Conservation (phyloP, 192 early-diverging fungal species). For the Linnemannia schmuckeri region DNA sequence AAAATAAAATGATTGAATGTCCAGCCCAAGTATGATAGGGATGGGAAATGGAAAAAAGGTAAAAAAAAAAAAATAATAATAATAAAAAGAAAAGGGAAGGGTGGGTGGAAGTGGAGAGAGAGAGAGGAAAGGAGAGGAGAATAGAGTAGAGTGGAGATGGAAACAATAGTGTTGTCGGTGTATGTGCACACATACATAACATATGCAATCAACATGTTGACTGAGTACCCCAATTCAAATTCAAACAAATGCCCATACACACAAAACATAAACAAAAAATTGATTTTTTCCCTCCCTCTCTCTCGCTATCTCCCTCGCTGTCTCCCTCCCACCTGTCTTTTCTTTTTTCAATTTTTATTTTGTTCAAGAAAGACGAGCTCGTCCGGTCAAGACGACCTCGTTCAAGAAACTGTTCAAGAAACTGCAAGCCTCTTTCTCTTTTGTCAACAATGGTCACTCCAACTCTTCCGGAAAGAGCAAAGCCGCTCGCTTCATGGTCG, state of each 20-base stretch:
- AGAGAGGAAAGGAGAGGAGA: too few relatives aligned
- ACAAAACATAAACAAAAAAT: background rate
- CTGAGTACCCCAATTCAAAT: too few relatives aligned
- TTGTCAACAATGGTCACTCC: conserved; percentile 3
- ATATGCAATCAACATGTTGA: too few relatives aligned
- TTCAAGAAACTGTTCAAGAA: conserved; percentile 20
- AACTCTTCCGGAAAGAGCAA: background rate
- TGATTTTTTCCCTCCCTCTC: too few relatives aligned
- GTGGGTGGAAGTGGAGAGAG: too few relatives aligned
- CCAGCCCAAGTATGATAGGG: background rate
- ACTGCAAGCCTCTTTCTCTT: conserved; percentile 15
- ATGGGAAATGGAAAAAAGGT: background rate
- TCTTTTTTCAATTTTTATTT: background rate
- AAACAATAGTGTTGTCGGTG: too few relatives aligned
- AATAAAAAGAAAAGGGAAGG: background rate
- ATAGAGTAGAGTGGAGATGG: too few relatives aligned
- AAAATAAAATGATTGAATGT: background rate
- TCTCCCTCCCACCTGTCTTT: background rate
- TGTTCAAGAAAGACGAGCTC: background rate
- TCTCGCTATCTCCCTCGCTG: background rate
- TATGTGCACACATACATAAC: too few relatives aligned
- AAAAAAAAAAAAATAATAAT: conserved; percentile 1
- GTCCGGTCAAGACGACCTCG: background rate
- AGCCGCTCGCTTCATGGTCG: background rate
- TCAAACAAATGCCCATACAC: too few relatives aligned